Base-by-base conservation (phyloP, 2,329 filamentous ascomycete species). In the Polytolypa hystricis region DNA sequence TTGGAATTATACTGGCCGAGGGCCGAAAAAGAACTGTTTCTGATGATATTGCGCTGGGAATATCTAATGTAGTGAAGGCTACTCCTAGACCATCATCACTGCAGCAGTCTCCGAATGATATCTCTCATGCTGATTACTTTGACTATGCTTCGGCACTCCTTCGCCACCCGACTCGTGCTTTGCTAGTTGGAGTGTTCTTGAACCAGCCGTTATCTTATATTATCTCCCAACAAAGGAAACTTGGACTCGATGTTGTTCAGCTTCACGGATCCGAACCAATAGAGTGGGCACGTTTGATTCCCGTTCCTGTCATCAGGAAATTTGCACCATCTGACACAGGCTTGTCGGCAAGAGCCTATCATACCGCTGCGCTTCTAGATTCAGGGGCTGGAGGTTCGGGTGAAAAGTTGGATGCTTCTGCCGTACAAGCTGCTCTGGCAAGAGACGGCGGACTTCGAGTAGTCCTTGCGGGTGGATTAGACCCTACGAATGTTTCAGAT, bases 111-210 rank as follows among this genome's bases (percentile, higher is more conserved):
- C 48, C 43, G 21, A 46, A 45, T 30, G 39, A 52, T n/a, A 45
- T 44, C 12, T 38, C 47, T 30, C 51, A 58, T 7, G 42, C 55
- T 40, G 84, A 87, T 54, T 94, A 79, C 61, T 96, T 93, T 56
- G 71, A 72, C 8, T 65, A 77, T 47, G 65, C 67, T 2, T 53
- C 65, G 9, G 52, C 55, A 19, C 54, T 66, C 7, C 53, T 77
- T 15, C 61, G 61, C 5, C 60, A 68, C 59, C 70, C 55, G 54
- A 67, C 55, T 54, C 74, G 82, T 7, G 79, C 89, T 1, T 70
- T 91, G 2, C 70, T 98, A 1, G 91, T 94, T 4, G 91, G 91
- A 39, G 89, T 98, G 2, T 98, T 98, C 65, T 81, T 84, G 50
- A 83, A 95, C 56, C 89, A 96, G 54, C 77, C 89, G 1, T 68